Conservation (phyloP, 331 rosid genomes). For the Telfairia occidentalis region DNA sequence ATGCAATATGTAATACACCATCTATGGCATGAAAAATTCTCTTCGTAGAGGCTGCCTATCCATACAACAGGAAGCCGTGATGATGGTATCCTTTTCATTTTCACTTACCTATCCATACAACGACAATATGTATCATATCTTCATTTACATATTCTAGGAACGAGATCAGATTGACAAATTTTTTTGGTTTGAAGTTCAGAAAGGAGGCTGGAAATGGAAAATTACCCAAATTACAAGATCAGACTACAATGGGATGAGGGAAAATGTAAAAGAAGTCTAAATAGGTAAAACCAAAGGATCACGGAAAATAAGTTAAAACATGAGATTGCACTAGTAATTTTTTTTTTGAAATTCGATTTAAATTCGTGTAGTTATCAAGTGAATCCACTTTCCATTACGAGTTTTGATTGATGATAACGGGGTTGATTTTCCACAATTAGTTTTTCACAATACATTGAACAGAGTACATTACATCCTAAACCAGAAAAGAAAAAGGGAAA, state of each 20-base stretch:
- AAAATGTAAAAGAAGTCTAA: too few species aligned
- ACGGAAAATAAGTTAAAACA: background rate
- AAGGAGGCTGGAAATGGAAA: background rate
- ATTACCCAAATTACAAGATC: background rate
- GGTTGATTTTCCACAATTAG: background rate
- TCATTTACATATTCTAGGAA: too few species aligned
- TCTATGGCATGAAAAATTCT: background rate
- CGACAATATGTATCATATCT: too few species aligned
- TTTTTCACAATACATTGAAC: background rate
- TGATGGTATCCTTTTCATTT: background rate
- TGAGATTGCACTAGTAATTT: background rate
- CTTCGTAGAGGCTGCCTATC: background rate
- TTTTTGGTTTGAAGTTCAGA: background rate
- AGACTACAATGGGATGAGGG: background rate
- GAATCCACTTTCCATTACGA: background rate
- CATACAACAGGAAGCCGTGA: too few species aligned
- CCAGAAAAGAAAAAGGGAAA: too few species aligned
- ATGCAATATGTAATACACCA: background rate
- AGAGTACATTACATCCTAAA: too few species aligned
- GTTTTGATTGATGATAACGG: background rate
- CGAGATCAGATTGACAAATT: background rate
- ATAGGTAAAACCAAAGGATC: background rate
- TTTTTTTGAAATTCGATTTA: too few species aligned
- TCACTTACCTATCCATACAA: too few species aligned
- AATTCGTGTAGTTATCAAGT: too few species aligned